These are phyloP conservation scores for Raphanus raphanistrum DNA, from an alignment of 345 rosid species.

Conservation along the genomic window DNA sequence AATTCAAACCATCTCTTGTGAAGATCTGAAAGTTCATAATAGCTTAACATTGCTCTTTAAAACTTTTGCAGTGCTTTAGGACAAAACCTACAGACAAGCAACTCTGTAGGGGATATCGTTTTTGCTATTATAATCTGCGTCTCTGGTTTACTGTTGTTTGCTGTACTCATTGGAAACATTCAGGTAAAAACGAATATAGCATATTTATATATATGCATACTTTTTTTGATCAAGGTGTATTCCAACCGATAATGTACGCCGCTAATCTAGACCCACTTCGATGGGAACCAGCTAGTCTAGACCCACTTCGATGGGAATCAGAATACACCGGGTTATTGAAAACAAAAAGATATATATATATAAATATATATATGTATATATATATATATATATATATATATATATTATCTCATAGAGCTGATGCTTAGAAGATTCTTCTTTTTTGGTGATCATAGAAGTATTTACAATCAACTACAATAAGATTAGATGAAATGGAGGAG, in stretches of 20 bases:
- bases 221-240: too few species aligned
- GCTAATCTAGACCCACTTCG: too few species aligned
- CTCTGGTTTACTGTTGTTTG: slow-evolving; percentile 49
- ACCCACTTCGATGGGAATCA: too few species aligned
- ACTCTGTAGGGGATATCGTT: slow-evolving; percentile 34
- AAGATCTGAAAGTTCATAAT: neutral
- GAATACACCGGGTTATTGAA: too few species aligned
- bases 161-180: slow-evolving; percentile 47
- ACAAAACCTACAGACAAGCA: slow-evolving; percentile 47
- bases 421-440: neutral
- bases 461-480: slow-evolving; percentile 20
- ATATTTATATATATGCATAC: too few species aligned
- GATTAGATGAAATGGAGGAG: slow-evolving; percentile 36
- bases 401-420: neutral
- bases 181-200: slow-evolving; percentile 32
- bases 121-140: slow-evolving; percentile 48
- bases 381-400: too few species aligned
- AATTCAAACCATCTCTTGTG: neutral
- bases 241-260: too few species aligned
- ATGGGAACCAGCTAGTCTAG: too few species aligned
- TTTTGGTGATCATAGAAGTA: slow-evolving; percentile 26
- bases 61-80: slow-evolving; percentile 46
- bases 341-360: too few species aligned
- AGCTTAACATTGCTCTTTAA: neutral
- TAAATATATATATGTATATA: too few species aligned